These are phyloP conservation scores for Arthrobotrys pseudoclavata DNA, from an alignment of 2,329 filamentous ascomycete species.

Conservation along the genomic window DNA sequence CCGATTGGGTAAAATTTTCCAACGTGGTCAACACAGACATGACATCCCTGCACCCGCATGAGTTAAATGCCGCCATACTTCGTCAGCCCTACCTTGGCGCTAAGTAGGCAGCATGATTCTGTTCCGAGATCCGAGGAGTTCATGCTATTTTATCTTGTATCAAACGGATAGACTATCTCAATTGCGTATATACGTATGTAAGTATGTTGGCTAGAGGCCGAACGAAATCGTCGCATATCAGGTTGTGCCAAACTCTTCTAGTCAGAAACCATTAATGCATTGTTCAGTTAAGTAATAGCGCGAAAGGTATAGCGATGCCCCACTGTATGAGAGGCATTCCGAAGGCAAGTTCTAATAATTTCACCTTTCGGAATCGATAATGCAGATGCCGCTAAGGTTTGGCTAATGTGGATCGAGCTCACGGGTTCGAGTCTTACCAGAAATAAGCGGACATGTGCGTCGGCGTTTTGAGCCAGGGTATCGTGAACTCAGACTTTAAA, in stretches of 20 bases:
- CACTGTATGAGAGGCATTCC: no score
- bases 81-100: conserved; percentile 14
- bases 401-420: no score
- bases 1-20: conserved; percentile 31
- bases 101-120: not conserved
- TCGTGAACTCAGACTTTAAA: not conserved
- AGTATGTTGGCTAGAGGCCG: not conserved
- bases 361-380: no score
- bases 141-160: not conserved
- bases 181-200: not conserved
- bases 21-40: conserved; percentile 23
- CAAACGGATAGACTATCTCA: not conserved
- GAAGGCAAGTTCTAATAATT: no score
- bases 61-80: not conserved
- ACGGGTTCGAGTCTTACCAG: not conserved
- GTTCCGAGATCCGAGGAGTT: conserved; percentile 5
- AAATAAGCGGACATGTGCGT: not conserved
- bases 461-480: not conserved
- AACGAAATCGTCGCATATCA: no score
- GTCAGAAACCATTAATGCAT: no score
- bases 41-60: not conserved
- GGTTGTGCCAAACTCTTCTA: no score
- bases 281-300: not conserved
- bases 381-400: no score
- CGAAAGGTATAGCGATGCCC: no score